These are phyloP conservation scores for Colletotrichum sp. DNA, from an alignment of 2,329 filamentous ascomycete genomes.

Conservation along the genomic window DNA sequence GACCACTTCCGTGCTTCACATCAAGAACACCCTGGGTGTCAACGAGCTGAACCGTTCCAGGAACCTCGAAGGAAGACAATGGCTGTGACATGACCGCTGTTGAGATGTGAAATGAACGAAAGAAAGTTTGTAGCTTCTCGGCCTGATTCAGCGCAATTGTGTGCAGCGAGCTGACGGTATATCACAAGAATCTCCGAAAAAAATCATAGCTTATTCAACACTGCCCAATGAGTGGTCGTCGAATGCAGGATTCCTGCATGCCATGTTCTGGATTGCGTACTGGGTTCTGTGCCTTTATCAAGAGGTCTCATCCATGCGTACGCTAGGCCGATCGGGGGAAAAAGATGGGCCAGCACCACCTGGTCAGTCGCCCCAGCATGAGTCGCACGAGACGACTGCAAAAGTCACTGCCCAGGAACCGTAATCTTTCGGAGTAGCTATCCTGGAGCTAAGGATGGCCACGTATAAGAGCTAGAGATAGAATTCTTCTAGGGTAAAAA, in stretches of 20 bases:
- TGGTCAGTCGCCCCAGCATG: neutral
- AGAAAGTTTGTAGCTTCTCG: neutral
- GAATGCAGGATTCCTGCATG: neutral
- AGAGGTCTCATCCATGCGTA: neutral
- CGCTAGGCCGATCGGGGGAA: neutral
- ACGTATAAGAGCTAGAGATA: neutral
- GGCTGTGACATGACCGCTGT: neutral
- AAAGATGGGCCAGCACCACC: neutral
- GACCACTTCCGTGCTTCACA: neutral
- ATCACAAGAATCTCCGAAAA: neutral
- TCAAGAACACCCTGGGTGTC: neutral
- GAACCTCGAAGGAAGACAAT: neutral
- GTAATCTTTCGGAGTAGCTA: neutral
- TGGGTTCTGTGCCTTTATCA: neutral
- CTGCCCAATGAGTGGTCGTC: neutral
- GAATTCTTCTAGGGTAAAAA: neutral
- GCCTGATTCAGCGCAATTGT: neutral
- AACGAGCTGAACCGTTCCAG: neutral
- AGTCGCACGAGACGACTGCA: neutral
- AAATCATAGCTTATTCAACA: neutral
- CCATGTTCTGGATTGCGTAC: neutral
- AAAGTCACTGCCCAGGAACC: neutral
- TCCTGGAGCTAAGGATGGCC: neutral
- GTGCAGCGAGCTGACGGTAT: neutral
- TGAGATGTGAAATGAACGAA: neutral